Evolutionary conservation across 192 early-diverging fungal genomes (phyloP).

Genomic region (Backusella parvicylindrica): DNA sequence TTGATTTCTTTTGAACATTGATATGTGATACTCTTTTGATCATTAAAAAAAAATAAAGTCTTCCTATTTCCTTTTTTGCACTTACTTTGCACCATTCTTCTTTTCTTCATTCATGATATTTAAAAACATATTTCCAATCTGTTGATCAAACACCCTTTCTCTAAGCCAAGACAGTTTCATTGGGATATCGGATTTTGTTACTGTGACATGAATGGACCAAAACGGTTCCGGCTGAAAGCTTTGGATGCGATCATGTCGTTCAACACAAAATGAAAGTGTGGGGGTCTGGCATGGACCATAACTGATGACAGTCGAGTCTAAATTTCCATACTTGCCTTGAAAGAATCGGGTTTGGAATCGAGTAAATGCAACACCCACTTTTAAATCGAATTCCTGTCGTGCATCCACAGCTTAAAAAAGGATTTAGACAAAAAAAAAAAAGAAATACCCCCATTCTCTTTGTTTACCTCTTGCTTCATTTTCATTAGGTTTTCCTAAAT

Average conservation of each 20-base stretch:
- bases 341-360: slow-evolving; percentile 51
- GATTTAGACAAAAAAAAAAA: not conserved
- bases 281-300: slow-evolving; percentile 55
- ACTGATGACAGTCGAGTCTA: slow-evolving; percentile 44
- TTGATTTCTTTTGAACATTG: slow-evolving; percentile 24
- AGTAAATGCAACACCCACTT: slow-evolving; percentile 41
- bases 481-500: slow-evolving; percentile 45
- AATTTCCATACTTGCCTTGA: slow-evolving; percentile 53
- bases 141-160: slow-evolving; percentile 39
- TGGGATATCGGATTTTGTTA: slow-evolving; percentile 16
- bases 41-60: not conserved
- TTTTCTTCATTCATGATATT: slow-evolving; percentile 29
- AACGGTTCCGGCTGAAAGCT: slow-evolving; percentile 47
- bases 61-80: not conserved
- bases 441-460: too few species aligned
- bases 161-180: slow-evolving; percentile 25
- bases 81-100: slow-evolving; percentile 39
- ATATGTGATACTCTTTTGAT: not conserved
- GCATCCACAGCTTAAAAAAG: slow-evolving; percentile 44
- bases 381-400: slow-evolving; percentile 49
- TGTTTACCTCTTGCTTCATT: slow-evolving; percentile 43
- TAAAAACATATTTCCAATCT: slow-evolving; percentile 33
- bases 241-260: slow-evolving; percentile 54
- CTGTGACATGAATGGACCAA: slow-evolving; percentile 35
- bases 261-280: slow-evolving; percentile 49